phyloP scores from a whole-genome alignment of 2,329 filamentous ascomycete species.

The Pyricularia sp. region DNA sequence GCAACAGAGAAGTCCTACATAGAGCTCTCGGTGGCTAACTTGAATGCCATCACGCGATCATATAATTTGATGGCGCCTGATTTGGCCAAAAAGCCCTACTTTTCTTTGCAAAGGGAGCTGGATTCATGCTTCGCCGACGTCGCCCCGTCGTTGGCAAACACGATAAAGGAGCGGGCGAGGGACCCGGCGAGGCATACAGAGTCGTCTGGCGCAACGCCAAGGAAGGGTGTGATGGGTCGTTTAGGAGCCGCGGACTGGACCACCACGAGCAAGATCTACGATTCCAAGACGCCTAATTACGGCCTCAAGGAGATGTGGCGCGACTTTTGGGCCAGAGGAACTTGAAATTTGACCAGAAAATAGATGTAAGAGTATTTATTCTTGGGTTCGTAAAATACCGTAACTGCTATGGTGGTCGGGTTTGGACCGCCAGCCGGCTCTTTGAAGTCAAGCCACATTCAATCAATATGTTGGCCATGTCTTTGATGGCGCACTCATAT shows the following conservation, averaged over 20 bases:
- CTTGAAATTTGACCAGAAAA: neutral
- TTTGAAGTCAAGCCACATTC: no score
- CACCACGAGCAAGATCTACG: constrained; percentile 51
- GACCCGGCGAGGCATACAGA: constrained; percentile 26
- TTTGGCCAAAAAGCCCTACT: constrained; percentile 87
- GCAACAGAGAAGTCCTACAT: constrained; percentile 61
- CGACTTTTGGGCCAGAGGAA: constrained; percentile 47
- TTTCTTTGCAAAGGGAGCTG: constrained; percentile 70
- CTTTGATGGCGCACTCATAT: no score
- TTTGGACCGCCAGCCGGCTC: no score
- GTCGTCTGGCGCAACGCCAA: constrained; percentile 23
- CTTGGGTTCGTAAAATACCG: neutral
- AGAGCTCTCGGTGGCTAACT: constrained; percentile 57
- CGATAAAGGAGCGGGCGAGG: constrained; percentile 57
- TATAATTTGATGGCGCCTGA: constrained; percentile 95
- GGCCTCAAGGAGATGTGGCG: constrained; percentile 83
- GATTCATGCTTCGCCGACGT: constrained; percentile 73
- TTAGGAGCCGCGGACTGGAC: constrained; percentile 38
- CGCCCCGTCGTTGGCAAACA: constrained; percentile 58
- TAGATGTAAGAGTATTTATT: neutral
- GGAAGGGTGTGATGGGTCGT: constrained; percentile 46
- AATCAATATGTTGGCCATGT: no score
- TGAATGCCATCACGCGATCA: constrained; percentile 69
- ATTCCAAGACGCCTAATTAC: constrained; percentile 64
- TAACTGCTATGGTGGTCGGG: neutral